Evolutionary conservation across 192 early-diverging fungal species (phyloP).

Genomic region (Entomortierella chlamydospora): DNA sequence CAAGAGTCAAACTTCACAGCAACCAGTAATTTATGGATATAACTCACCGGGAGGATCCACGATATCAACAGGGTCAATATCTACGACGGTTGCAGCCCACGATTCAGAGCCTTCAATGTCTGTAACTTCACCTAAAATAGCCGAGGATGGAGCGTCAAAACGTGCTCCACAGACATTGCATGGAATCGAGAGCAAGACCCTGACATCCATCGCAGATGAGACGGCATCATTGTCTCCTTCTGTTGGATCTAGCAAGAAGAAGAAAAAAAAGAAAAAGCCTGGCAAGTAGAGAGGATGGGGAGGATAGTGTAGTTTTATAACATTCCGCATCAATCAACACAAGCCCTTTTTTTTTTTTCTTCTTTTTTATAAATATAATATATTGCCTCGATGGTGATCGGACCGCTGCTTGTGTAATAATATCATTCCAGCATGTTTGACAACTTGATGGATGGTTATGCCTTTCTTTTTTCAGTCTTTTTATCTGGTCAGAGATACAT

Average conservation of each 20-base stretch:
- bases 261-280: slow-evolving; percentile 35
- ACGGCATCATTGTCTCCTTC: neutral
- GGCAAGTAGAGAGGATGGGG: slow-evolving; percentile 7
- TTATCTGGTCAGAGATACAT: too few relatives aligned
- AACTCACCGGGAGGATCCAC: neutral
- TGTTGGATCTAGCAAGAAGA: slow-evolving; percentile 23
- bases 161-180: neutral
- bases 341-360: too few relatives aligned
- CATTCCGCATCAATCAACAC: too few relatives aligned
- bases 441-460: too few relatives aligned
- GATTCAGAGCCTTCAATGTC: neutral
- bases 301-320: neutral
- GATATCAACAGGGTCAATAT: neutral
- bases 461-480: too few relatives aligned
- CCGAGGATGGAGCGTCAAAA: neutral
- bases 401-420: too few relatives aligned
- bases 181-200: neutral
- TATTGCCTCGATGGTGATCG: too few relatives aligned
- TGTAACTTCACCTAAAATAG: neutral
- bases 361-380: too few relatives aligned
- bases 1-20: neutral
- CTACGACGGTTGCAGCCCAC: neutral
- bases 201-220: neutral
- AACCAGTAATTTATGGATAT: too few relatives aligned
- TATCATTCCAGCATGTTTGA: too few relatives aligned